phyloP scores from a whole-genome alignment of 2,329 filamentous ascomycete genomes.

The Helotiales sp. region DNA sequence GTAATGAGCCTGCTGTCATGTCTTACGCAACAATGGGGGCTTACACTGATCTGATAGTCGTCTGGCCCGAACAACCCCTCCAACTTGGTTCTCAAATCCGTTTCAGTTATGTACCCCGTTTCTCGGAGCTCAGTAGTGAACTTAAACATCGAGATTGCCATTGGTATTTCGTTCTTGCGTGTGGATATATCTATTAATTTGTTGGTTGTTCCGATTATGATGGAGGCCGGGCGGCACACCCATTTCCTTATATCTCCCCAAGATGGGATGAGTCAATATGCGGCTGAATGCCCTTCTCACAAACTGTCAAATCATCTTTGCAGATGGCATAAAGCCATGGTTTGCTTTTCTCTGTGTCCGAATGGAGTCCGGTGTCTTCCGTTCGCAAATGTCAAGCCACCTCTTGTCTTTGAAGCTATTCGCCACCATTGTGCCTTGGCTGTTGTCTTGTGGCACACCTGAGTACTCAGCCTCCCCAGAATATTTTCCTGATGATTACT shows the following conservation, averaged over 20 bases:
- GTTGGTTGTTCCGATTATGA: neutral
- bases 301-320: neutral
- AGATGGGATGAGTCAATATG: neutral
- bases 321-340: neutral
- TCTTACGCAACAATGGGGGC: neutral
- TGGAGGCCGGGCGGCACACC: neutral
- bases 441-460: neutral
- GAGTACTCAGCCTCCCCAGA: neutral
- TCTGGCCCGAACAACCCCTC: conserved; percentile 4
- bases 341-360: neutral
- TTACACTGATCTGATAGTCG: conserved; percentile 6
- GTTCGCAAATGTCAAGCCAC: neutral
- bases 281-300: neutral
- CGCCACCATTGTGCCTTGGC: neutral
- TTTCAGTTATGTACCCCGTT: conserved; percentile 9
- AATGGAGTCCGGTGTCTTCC: neutral
- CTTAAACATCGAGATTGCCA: neutral
- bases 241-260: neutral
- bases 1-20: neutral
- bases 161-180: neutral
- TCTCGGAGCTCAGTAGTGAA: conserved; percentile 11
- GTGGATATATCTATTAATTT: neutral
- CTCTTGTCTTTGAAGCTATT: neutral
- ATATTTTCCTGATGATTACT: neutral
- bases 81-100: conserved; percentile 6